phyloP scores from a whole-genome alignment of 2,329 filamentous ascomycete genomes.

The Pseudocercospora eumusae region DNA sequence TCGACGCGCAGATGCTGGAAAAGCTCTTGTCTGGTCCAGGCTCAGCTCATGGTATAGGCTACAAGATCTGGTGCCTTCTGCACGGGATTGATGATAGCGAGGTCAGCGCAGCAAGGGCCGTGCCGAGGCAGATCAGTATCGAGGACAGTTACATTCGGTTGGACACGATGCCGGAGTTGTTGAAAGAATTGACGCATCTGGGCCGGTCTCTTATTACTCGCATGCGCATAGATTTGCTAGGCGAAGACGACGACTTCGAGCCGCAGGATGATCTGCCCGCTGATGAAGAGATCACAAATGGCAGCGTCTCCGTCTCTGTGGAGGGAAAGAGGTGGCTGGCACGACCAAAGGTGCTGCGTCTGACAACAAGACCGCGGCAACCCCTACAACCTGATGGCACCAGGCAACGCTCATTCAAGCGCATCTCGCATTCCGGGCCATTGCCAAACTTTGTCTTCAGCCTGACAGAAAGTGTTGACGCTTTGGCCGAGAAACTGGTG shows the following conservation, averaged over 20 bases:
- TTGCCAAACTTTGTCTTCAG: slow-evolving; percentile 75
- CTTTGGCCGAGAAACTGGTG: slow-evolving; percentile 68
- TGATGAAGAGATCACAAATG: slow-evolving; percentile 19
- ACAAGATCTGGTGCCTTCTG: slow-evolving; percentile 73
- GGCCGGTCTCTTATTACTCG: slow-evolving; percentile 70
- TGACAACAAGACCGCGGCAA: slow-evolving; percentile 70
- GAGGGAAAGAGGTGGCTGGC: slow-evolving; percentile 66
- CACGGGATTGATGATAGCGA: slow-evolving; percentile 77
- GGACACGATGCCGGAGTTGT: slow-evolving; percentile 63
- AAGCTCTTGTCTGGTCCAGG: slow-evolving; percentile 70
- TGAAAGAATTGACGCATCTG: slow-evolving; percentile 68
- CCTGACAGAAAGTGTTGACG: slow-evolving; percentile 58
- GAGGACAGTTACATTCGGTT: slow-evolving; percentile 85
- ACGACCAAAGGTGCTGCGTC: slow-evolving; percentile 75
- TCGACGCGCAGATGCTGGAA: slow-evolving; percentile 67
- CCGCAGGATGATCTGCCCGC: slow-evolving; percentile 32
- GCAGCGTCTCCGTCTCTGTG: slow-evolving; percentile 33
- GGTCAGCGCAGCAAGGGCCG: slow-evolving; percentile 68
- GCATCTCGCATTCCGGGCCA: slow-evolving; percentile 73
- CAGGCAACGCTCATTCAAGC: slow-evolving; percentile 61
- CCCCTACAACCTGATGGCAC: slow-evolving; percentile 54
- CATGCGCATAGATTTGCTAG: slow-evolving; percentile 75
- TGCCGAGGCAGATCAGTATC: slow-evolving; percentile 88
- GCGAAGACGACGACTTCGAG: slow-evolving; percentile 47
- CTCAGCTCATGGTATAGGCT: slow-evolving; percentile 68